Conservation (phyloP, 441 rosid genomes). For the Euphorbia schlechtendalii region DNA sequence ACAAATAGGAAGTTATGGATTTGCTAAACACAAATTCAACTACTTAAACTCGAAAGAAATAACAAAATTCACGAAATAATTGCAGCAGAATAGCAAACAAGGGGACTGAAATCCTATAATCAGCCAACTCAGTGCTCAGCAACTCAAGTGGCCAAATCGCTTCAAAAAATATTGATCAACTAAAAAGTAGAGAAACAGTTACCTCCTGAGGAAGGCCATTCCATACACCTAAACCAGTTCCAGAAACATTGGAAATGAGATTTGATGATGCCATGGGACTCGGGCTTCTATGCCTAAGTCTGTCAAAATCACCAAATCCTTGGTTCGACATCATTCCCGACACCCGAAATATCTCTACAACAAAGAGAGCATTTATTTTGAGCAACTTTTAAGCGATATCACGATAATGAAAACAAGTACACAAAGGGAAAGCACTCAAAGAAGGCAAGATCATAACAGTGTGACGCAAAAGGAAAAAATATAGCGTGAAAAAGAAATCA, state of each 20-base stretch:
- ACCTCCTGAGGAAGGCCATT: slow-evolving; percentile 80
- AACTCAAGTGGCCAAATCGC: too few species aligned
- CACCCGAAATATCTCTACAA: slow-evolving; percentile 72
- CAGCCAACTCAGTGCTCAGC: neutral
- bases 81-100: neutral
- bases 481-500: neutral
- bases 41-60: neutral
- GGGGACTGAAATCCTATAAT: neutral
- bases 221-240: slow-evolving; percentile 64
- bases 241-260: slow-evolving; percentile 57
- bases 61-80: neutral
- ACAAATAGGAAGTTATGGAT: too few species aligned
- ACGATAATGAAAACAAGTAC: neutral
- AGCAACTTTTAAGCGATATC: slow-evolving; percentile 3
- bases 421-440: neutral
- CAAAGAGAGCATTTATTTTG: neutral
- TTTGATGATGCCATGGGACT: slow-evolving; percentile 97
- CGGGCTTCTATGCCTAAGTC: slow-evolving; percentile 86
- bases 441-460: neutral
- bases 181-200: slow-evolving; percentile 7
- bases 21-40: neutral
- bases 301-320: slow-evolving; percentile 74
- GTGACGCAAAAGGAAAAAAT: too few species aligned
- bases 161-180: too few species aligned
- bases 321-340: slow-evolving; percentile 85